Conservation (phyloP, 1,284 basidiomycete species). For the Microbotryum scabiosae region DNA sequence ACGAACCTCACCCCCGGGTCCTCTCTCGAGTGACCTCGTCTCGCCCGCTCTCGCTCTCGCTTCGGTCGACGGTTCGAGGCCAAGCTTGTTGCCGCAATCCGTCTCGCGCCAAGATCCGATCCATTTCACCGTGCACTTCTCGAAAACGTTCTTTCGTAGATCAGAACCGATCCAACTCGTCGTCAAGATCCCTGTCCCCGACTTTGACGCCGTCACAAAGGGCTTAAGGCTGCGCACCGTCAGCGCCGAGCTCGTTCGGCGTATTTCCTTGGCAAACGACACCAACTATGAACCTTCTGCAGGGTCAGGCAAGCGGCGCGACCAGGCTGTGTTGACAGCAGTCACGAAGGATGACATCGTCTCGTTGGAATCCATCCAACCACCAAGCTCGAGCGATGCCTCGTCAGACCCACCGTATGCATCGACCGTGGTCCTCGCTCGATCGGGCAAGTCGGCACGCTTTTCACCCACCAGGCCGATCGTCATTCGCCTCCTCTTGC, state of each 20-base stretch:
- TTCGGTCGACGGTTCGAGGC: neutral
- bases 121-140: constrained; percentile 8
- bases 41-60: neutral
- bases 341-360: neutral
- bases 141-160: constrained; percentile 10
- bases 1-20: constrained; percentile 10
- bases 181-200: constrained; percentile 18
- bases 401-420: neutral
- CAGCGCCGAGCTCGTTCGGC: constrained; percentile 27
- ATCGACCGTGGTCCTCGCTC: constrained; percentile 16
- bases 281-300: neutral
- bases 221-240: constrained; percentile 23
- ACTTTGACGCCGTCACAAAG: constrained; percentile 11
- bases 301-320: neutral
- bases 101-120: constrained; percentile 8
- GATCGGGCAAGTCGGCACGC: constrained; percentile 27
- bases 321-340: neutral
- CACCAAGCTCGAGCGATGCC: neutral
- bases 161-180: constrained; percentile 23
- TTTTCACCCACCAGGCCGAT: constrained; percentile 25
- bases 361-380: neutral
- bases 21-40: neutral
- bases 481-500: constrained; percentile 23
- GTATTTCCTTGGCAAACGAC: constrained; percentile 1
- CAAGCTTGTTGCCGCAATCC: neutral